Base-by-base conservation (phyloP, 768 basidiomycete species). In the Goffeauzyma gilvescens region DNA sequence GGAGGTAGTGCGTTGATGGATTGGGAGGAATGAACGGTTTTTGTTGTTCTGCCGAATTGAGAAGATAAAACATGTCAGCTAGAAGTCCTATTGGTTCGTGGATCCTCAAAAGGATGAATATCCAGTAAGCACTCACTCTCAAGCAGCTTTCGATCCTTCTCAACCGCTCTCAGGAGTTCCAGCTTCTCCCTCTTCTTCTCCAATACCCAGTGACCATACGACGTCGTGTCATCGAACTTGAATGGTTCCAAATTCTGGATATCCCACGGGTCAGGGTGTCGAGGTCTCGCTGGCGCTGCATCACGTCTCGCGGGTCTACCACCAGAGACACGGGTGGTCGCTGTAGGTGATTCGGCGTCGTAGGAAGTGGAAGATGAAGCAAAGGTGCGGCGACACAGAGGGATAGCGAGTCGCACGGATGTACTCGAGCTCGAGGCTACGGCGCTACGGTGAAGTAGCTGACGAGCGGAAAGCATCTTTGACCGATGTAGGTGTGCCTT, bases 141-240 rank as follows among this genome's bases (percentile, higher is more conserved):
- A 38, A 90, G 74, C 59, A 80, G 76, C 17, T 81, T 79, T 72
- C 84, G 75, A 65, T 90, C 85, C 50, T 81, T 75, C 59, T 86
- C 84, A 45, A 89, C 82, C 49, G 87, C 70, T 40, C 85, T 73
- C 58, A 89, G 66, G 59, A 85, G 81, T 51, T 81, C 72, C 32
- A 86, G 64, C 33, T 73, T 67, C 56, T 81, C 71, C 24, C 83
- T 72, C 51, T 86, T 76, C 55, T 82, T 74, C 44, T 75, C 71
- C 37, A 87, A 63, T 53, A 77, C 71, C 30, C 78, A 56, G 66
- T 89, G 84, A 14, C 77, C 82, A 18, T 69, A 67, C 21, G 75
- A 69, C 12, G 79, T 72, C 26, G 77, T 69, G 57, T 87, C 84
- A 46, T 79, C 72, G 17, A 60, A 59, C n/a, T 58, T 47, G 44